A percentile compares a stretch with the other conserved stretches of the same genome.
These are phyloP conservation scores for Pseudogymnoascus sp. DNA, from an alignment of 2,329 filamentous ascomycete species.

Conservation along the genomic window DNA sequence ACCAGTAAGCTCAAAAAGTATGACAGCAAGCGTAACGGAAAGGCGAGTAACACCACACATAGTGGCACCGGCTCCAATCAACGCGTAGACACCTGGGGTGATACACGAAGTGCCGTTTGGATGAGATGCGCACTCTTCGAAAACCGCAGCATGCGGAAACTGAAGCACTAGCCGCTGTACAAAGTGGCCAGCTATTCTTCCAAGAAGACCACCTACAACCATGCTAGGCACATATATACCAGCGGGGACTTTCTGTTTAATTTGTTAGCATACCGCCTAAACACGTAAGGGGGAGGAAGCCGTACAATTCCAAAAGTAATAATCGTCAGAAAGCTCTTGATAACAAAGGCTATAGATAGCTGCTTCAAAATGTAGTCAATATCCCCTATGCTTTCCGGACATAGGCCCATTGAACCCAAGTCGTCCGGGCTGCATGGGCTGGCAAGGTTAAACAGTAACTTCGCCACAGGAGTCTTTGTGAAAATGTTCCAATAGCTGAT, in stretches of 20 bases:
- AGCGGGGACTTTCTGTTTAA: conserved; percentile 69
- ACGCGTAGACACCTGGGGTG: conserved; percentile 90
- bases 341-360: conserved; percentile 69
- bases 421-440: conserved; percentile 73
- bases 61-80: conserved; percentile 89
- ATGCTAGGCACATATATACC: conserved; percentile 98
- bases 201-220: conserved; percentile 92
- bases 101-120: conserved; percentile 72
- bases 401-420: conserved; percentile 61
- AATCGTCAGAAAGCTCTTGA: conserved; percentile 82
- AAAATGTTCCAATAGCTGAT: conserved; percentile 90
- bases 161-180: conserved; percentile 74
- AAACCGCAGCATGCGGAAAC: conserved; percentile 64
- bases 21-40: conserved; percentile 88
- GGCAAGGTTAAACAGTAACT: conserved; percentile 82
- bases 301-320: conserved; percentile 83
- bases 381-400: conserved; percentile 61
- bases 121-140: conserved; percentile 62
- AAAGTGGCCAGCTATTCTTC: conserved; percentile 76
- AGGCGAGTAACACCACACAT: conserved; percentile 96
- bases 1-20: conserved; percentile 91
- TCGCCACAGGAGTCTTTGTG: conserved; percentile 81
- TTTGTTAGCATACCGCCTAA: conserved; percentile 10
- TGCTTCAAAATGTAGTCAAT: conserved; percentile 71
- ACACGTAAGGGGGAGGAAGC: conserved; percentile 15